Base-by-base conservation (phyloP, 306 rosid genomes). In the Rubus idaeus region DNA sequence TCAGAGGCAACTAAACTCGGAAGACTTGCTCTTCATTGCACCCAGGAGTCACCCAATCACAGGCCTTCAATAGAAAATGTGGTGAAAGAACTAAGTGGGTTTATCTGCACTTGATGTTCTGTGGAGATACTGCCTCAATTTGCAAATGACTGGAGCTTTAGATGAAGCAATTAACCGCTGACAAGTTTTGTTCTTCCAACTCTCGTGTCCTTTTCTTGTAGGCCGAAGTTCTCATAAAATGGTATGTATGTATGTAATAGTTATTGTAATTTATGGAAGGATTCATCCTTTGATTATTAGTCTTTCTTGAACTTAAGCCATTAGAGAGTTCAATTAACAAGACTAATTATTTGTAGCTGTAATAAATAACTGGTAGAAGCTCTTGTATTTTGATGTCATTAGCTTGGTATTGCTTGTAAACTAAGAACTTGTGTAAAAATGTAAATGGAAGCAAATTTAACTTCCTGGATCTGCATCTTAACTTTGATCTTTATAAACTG, bases 31-130 rank as follows among this genome's bases (percentile, higher is more conserved):
- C 81, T 78, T 86, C 80, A 84, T 26, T 93, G 98, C 89, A 87
- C 89, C 4, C 84, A 83, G 16, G 97, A 87, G 63, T 90, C 88
- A n/a, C 87, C 89, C n/a, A 66, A 73, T 55, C 80, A 70, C 37
- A 83, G 98, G 75, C 98, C 97, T 11, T 77, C 89, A 51, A 90
- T 93, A 80, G 93, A 86, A 17, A 70, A 69, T 78, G 85, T 93
- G 71, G 57, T 80, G 58, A 80, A 62, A 61, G 90, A 93, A 52
- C 67, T 93, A 39, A 55, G 76, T 69, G 85, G 72, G 44, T 63
- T 41, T n/a, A 56, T 42, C 84, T 12, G 84, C 41, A 41, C 62
- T 73, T 74, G 77, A 67, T 70, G 65, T 67, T 35, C 26, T 74
- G 50, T 45, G 40, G 68, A 63, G 72, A 21, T 51, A 42, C 65